Base-by-base conservation (phyloP, 1,284 basidiomycete genomes). In the Fomitiporia mediterranea region DNA sequence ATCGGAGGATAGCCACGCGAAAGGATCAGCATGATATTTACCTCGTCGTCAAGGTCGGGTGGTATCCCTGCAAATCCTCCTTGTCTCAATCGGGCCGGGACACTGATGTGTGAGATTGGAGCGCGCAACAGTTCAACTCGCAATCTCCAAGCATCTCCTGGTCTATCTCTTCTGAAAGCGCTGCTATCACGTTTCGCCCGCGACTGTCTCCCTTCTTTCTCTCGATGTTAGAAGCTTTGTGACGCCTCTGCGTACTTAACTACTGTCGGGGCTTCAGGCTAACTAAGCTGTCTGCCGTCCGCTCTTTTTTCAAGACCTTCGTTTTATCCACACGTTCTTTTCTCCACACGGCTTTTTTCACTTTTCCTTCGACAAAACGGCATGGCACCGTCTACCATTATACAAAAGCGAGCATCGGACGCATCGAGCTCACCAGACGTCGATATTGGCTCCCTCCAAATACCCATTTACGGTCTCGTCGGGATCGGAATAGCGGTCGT, bases 401-500 rank as follows among this genome's bases (percentile, higher is more conserved):
- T 17, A 9, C 38, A 32, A 8, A 27, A 30, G 21, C 30, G 38
- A 21, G 13, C 39, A 13, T 40, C 28, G 27, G 28, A 23, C 3
- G 19, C 15, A 8, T 30, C 51, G 15, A 17, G 21, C 27, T 9
- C 19, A 9, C 44, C 51, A 4, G 53, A 6, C 17, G 21, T 46
- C 9, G 21, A 49, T 23, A 54, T 50, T n/a, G 56, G 56, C 23
- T 37, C 23, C 17, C 25, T 50, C 27, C 27, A 38, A 27, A 19
- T 58, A 13, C 56, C 56, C 15, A 30, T 48, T 7, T 43, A 72
- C 27, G 72, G 74, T 61, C 73, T 84, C 51, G 74, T 68, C 51
- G 81, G 78, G 15, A 74, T 81, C 62, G 69, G 70, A 11, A 61
- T 81, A 7, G 73, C 73, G n/a, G 74, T 70, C n/a, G 65, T 71